A percentile compares a stretch with the other conserved stretches of the same genome.
Conservation (phyloP, 2,329 filamentous ascomycete genomes). For the Fusarium floridanum region DNA sequence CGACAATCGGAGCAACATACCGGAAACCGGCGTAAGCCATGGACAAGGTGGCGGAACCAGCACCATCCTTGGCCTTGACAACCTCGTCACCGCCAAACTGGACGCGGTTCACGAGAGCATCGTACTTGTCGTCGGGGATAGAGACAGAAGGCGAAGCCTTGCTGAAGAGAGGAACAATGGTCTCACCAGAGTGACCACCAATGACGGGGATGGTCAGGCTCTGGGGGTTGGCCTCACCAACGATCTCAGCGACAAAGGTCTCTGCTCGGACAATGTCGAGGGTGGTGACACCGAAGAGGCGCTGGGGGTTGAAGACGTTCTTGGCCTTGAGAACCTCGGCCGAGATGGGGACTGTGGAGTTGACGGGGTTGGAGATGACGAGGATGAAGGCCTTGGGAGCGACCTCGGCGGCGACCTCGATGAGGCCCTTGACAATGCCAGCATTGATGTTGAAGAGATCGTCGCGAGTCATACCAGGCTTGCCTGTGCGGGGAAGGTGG, state of each 20-base stretch:
- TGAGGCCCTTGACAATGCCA: slow-evolving; percentile 94
- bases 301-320: slow-evolving; percentile 93
- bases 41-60: slow-evolving; percentile 89
- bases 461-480: slow-evolving; percentile 99
- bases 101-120: slow-evolving; percentile 91
- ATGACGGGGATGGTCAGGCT: slow-evolving; percentile 91
- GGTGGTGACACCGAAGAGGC: slow-evolving; percentile 97
- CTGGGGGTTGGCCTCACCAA: slow-evolving; percentile 84
- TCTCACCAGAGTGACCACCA: slow-evolving; percentile 97
- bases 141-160: slow-evolving; percentile 83
- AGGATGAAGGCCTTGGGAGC: slow-evolving; percentile 94
- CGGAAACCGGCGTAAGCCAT: slow-evolving; percentile 97
- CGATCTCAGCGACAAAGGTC: slow-evolving; percentile 91
- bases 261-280: slow-evolving; percentile 98
- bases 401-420: slow-evolving; percentile 88
- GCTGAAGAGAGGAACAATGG: slow-evolving; percentile 98
- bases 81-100: slow-evolving; percentile 99
- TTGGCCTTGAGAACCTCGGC: slow-evolving; percentile 96
- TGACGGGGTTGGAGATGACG: slow-evolving; percentile 99
- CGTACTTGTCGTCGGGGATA: slow-evolving; percentile 91
- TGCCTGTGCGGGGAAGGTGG: slow-evolving; percentile 70
- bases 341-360: slow-evolving; percentile 97
- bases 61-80: slow-evolving; percentile 93
- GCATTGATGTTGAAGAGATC: slow-evolving; percentile 99
- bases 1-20: slow-evolving; percentile 57